These are phyloP conservation scores for Suillus placidus DNA, from an alignment of 768 basidiomycete species.

Conservation along the genomic window DNA sequence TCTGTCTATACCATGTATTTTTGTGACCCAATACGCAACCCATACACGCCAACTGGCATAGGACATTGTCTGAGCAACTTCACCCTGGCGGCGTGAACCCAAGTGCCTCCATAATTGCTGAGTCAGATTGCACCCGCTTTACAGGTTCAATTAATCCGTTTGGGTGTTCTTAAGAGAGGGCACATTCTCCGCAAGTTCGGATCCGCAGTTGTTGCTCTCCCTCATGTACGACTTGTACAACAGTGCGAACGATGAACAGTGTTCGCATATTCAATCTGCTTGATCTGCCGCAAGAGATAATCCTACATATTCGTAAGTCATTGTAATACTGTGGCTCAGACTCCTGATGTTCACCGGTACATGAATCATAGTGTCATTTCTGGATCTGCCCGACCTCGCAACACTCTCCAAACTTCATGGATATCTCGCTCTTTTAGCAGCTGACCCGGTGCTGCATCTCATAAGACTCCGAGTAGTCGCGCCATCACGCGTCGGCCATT, in stretches of 20 bases:
- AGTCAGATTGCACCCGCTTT: slow-evolving; percentile 2
- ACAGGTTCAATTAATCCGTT: neutral
- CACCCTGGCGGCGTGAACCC: neutral
- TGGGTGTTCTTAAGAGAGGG: neutral
- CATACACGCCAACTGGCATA: neutral
- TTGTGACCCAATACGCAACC: neutral
- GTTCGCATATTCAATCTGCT: slow-evolving; percentile 17
- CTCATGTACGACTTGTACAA: slow-evolving; percentile 3
- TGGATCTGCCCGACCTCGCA: slow-evolving; percentile 74
- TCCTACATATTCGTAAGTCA: slow-evolving; percentile 61
- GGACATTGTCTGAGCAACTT: neutral
- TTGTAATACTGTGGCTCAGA: neutral
- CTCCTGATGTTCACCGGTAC: neutral
- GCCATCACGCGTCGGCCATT: slow-evolving; percentile 69
- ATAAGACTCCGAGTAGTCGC: slow-evolving; percentile 61
- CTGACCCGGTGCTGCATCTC: slow-evolving; percentile 66
- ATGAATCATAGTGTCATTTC: slow-evolving; percentile 55
- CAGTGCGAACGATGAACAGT: neutral
- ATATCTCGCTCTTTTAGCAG: slow-evolving; percentile 50
- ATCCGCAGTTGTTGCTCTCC: neutral
- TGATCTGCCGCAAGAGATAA: slow-evolving; percentile 56
- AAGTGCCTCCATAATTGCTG: neutral
- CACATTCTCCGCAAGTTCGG: neutral
- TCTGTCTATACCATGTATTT: slow-evolving; percentile 6
- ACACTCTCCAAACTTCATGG: slow-evolving; percentile 51